phyloP scores from a whole-genome alignment of 208 protist genomes.

The Acanthamoeba divionensis region DNA sequence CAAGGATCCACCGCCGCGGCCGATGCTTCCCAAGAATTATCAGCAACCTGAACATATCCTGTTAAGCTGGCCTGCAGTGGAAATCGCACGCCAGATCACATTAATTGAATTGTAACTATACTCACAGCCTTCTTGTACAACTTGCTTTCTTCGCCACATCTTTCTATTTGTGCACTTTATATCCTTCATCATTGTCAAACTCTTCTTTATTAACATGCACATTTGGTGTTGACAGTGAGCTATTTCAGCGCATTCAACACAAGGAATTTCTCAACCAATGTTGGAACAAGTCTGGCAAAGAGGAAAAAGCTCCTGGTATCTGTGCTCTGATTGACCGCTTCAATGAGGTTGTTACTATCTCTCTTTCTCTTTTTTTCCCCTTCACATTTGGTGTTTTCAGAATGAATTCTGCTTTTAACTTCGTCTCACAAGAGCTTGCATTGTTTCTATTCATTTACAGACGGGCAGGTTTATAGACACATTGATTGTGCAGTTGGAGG shows the following conservation, averaged over 20 bases:
- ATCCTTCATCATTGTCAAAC: neutral
- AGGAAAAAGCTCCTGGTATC: constrained; percentile 15
- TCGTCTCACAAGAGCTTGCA: neutral
- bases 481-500: neutral
- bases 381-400: neutral
- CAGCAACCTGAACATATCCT: neutral
- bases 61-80: neutral
- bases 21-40: constrained; percentile 21
- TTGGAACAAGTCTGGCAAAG: constrained; percentile 37
- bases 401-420: neutral
- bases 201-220: too few species aligned
- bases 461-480: neutral
- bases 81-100: constrained; percentile 24
- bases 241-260: constrained; percentile 23
- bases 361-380: neutral
- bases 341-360: constrained; percentile 16
- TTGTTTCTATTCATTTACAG: neutral
- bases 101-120: constrained; percentile 12
- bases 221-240: neutral
- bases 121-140: too few species aligned
- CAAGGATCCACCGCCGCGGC: neutral
- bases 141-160: too few species aligned
- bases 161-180: neutral
- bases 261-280: constrained; percentile 48
- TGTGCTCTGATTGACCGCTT: constrained; percentile 8